phyloP scores from a whole-genome alignment of 257 asterid genomes.

The Misopates orontium region DNA sequence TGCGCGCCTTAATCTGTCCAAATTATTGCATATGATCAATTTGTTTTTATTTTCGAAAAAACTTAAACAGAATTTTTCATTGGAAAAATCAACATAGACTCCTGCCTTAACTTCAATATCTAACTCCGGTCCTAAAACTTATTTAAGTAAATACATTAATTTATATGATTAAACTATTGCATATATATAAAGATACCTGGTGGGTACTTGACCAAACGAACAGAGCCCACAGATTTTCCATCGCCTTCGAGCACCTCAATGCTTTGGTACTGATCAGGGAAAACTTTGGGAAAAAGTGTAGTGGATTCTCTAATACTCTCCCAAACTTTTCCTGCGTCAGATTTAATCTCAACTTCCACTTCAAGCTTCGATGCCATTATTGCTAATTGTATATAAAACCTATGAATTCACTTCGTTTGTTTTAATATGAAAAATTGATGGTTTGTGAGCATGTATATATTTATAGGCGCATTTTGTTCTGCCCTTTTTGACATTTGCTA shows the following conservation, averaged over 20 bases:
- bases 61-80: no score
- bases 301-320: slow-evolving; percentile 51
- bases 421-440: slow-evolving; percentile 15
- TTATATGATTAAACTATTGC: not conserved
- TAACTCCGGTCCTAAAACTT: no score
- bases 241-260: slow-evolving; percentile 83
- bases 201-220: slow-evolving; percentile 56
- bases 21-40: no score
- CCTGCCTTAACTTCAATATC: no score
- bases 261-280: slow-evolving; percentile 58
- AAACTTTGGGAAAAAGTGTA: slow-evolving; percentile 68
- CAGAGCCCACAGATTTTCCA: slow-evolving; percentile 61
- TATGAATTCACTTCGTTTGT: not conserved
- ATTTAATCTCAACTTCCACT: slow-evolving; percentile 62
- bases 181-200: slow-evolving; percentile 50
- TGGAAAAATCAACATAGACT: no score
- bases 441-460: slow-evolving; percentile 6
- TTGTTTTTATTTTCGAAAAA: no score
- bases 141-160: no score
- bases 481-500: no score
- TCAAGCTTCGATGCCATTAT: slow-evolving; percentile 76
- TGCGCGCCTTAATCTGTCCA: no score
- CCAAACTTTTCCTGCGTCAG: slow-evolving; percentile 62
- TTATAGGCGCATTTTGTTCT: no score
- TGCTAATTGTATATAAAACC: not conserved